Base-by-base conservation (phyloP, 1,284 basidiomycete species). In the Vanrija humicola region DNA sequence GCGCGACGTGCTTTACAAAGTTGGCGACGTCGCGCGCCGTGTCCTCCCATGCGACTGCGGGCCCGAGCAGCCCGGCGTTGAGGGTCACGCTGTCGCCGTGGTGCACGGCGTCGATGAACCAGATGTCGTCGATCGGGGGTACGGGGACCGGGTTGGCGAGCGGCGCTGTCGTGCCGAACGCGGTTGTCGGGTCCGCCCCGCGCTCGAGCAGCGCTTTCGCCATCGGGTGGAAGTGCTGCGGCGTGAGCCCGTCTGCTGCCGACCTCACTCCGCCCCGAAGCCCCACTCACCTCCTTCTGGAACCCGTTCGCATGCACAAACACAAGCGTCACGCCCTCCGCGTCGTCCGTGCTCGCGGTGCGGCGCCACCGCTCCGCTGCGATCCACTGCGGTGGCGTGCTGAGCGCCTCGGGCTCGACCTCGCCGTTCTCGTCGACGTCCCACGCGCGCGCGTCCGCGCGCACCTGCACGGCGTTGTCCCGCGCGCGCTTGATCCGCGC, bases 271-370 rank as follows among this genome's bases (percentile, higher is more conserved):
- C 34, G 2, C 10, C 28, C 28, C 7, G 4, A 19, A 42, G 9
- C 5, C n/a, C 19, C 10, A 65, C 82, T 55, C 50, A 84, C 88
- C 82, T 90, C 87, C 73, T 91, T 91, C 59, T 84, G 83, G 64
- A 92, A 85, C 8, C 90, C 89, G 70, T 87, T 91, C 1, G 87
- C 89, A 66, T 91, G 89, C 8, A 82, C 82, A 43, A 88, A 76
- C 58, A 92, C 81, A 40, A 92, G 75, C 0, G 88, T 90, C 39
- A 87, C 42, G 0, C 84, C 82, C 1, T 63, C 61, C 34, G 52
- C 65, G 16, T 62, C 66, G 21, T 26, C 29, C 4, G 18, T 19
- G 1, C 40, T 52, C n/a, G 46, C 23, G 8, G 58, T 54, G 28
- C 62, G 49, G 15, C 19, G 45, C 64, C 60, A 66, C 7, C 64